A percentile compares a stretch with the other conserved stretches of the same genome.
Evolutionary conservation across 1,139 yeast species (phyloP).

Genomic region (Taphrina wiesneri): DNA sequence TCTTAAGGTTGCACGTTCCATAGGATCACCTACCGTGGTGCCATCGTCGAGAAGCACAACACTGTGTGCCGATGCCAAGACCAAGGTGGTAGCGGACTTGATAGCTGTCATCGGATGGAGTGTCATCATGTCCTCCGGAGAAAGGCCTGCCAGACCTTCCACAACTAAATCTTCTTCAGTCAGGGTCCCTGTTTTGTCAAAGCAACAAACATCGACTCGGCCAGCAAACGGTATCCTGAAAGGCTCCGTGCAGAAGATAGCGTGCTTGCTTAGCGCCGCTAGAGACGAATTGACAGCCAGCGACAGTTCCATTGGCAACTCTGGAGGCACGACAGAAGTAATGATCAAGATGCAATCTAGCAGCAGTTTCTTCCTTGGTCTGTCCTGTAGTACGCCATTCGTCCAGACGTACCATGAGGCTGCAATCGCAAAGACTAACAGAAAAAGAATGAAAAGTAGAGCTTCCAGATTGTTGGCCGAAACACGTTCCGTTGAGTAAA

Average conservation of each 20-base stretch:
- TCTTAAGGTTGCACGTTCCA: conserved; percentile 93
- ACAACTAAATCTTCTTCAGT: conserved; percentile 96
- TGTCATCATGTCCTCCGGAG: conserved; percentile 48
- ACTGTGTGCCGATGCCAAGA: conserved; percentile 95
- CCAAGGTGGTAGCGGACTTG: conserved; percentile 68
- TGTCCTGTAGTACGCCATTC: conserved; percentile 93
- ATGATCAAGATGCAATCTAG: conserved; percentile 93
- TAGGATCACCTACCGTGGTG: conserved; percentile 94
- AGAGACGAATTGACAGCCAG: conserved; percentile 95
- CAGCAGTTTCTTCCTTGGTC: conserved; percentile 88
- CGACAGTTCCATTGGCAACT: conserved; percentile 97
- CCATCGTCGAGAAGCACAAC: conserved; percentile 91
- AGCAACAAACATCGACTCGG: conserved; percentile 96
- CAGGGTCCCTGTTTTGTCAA: conserved; percentile 96
- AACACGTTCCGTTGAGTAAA: conserved; percentile 92
- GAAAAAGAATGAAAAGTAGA: conserved; percentile 82
- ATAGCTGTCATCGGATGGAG: conserved; percentile 59
- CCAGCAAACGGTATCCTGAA: conserved; percentile 98
- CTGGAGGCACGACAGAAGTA: conserved; percentile 99
- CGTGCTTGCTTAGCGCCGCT: conserved; percentile 80
- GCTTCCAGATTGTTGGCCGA: conserved; percentile 97
- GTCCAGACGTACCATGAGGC: conserved; percentile 99
- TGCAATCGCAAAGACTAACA: conserved; percentile 85
- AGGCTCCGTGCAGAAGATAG: conserved; percentile 96
- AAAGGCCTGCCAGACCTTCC: conserved; percentile 92